Evolutionary conservation across 306 rosid species (phyloP).

Genomic region (Gillenia trifoliata): DNA sequence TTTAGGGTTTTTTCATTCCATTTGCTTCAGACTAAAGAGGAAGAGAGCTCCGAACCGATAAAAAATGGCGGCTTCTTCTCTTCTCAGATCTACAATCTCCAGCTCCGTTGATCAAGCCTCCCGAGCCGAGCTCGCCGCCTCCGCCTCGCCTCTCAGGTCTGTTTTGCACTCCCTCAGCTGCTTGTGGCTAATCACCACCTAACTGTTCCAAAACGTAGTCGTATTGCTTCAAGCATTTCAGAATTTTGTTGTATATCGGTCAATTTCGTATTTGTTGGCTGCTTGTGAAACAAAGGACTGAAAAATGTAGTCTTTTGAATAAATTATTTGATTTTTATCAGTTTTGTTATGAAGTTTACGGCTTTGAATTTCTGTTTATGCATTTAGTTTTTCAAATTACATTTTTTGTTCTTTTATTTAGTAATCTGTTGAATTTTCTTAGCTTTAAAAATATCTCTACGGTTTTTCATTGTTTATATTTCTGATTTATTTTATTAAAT

Average conservation of each 20-base stretch:
- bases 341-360: not conserved
- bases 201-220: not conserved
- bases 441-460: not conserved
- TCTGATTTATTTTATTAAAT: not conserved
- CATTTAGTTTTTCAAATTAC: not conserved
- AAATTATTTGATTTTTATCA: not conserved
- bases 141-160: conserved; percentile 55
- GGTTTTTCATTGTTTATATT: not conserved
- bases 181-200: not conserved
- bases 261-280: not conserved
- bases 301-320: not conserved
- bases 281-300: not conserved
- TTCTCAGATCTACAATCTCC: conserved; percentile 58
- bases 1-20: conserved; percentile 12
- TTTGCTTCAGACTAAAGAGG: not conserved
- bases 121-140: conserved; percentile 27
- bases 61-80: conserved; percentile 67
- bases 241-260: not conserved
- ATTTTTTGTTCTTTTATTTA: not conserved
- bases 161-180: not conserved
- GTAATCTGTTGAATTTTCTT: not conserved
- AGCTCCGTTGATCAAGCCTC: conserved; percentile 38
- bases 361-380: not conserved
- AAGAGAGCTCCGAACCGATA: not conserved
- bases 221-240: not conserved